A percentile compares a stretch with the other conserved stretches of the same genome.
Conservation (phyloP, 768 basidiomycete species). For the Phlebiopsis flavidoalba region DNA sequence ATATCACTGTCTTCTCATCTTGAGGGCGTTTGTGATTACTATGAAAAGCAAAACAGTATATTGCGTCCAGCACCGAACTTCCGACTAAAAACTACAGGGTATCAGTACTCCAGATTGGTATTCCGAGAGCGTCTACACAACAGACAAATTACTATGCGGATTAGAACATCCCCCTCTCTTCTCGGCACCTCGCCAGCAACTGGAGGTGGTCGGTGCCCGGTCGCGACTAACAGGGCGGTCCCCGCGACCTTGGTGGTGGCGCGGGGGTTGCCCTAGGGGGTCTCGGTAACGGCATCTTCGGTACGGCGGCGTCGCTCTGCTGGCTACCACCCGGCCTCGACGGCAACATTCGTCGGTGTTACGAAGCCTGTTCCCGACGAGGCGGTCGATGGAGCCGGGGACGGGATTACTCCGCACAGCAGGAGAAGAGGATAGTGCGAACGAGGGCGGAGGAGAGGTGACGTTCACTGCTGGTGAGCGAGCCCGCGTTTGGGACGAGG, state of each 20-base stretch:
- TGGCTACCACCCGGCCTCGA: background rate
- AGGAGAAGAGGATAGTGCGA: constrained; percentile 2
- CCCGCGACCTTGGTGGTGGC: constrained; percentile 59
- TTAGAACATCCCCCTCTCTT: constrained; percentile 62
- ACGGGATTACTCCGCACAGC: constrained; percentile 8
- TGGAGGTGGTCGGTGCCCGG: constrained; percentile 43
- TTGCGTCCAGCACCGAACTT: background rate
- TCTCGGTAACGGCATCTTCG: background rate
- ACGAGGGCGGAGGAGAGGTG: background rate
- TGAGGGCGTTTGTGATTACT: no score
- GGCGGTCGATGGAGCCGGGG: background rate
- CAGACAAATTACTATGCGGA: no score
- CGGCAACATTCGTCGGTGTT: background rate
- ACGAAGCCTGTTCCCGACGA: constrained; percentile 1
- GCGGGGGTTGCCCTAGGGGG: constrained; percentile 32
- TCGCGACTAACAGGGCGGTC: constrained; percentile 59
- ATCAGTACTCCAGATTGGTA: background rate
- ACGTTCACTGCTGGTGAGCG: constrained; percentile 10
- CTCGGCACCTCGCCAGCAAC: constrained; percentile 50
- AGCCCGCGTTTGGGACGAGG: constrained; percentile 15
- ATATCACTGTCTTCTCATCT: no score
- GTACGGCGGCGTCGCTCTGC: background rate
- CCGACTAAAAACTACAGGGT: no score
- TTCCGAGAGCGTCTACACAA: no score
- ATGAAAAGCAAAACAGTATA: background rate